Conservation (phyloP, 805 yeast genomes). For the Yarrowia porcina region DNA sequence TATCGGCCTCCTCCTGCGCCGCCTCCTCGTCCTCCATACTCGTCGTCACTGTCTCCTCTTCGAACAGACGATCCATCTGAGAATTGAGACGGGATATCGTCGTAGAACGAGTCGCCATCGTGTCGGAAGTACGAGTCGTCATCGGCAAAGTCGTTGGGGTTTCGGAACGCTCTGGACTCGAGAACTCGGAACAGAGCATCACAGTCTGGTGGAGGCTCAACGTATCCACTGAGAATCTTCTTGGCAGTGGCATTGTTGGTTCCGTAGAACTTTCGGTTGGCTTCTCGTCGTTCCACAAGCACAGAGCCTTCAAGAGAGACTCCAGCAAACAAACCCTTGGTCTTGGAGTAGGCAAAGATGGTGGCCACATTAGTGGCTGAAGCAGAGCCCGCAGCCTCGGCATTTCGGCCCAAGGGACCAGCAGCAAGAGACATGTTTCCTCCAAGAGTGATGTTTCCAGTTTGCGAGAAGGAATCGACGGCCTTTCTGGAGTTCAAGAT, state of each 20-base stretch:
- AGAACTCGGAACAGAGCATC: slow-evolving; percentile 83
- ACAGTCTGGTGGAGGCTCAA: slow-evolving; percentile 90
- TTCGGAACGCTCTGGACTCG: slow-evolving; percentile 76
- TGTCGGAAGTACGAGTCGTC: slow-evolving; percentile 47
- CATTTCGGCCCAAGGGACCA: slow-evolving; percentile 95
- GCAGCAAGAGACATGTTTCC: slow-evolving; percentile 95
- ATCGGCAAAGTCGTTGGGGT: slow-evolving; percentile 40
- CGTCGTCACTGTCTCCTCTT: slow-evolving; percentile 28
- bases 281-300: slow-evolving; percentile 94
- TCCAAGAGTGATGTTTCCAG: slow-evolving; percentile 91
- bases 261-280: slow-evolving; percentile 93
- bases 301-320: slow-evolving; percentile 96
- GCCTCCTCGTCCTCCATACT: slow-evolving; percentile 30
- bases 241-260: slow-evolving; percentile 78
- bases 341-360: slow-evolving; percentile 87
- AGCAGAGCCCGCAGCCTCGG: slow-evolving; percentile 96
- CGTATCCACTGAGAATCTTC: slow-evolving; percentile 74
- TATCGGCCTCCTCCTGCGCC: slow-evolving; percentile 29
- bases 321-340: slow-evolving; percentile 96
- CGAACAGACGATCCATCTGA: slow-evolving; percentile 47
- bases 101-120: slow-evolving; percentile 63
- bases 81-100: slow-evolving; percentile 70
- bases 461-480: slow-evolving; percentile 88
- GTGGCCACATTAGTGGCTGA: slow-evolving; percentile 85
- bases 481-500: slow-evolving; percentile 84